phyloP scores from a whole-genome alignment of 2,329 filamentous ascomycete genomes.

The Clonostachys rosea region DNA sequence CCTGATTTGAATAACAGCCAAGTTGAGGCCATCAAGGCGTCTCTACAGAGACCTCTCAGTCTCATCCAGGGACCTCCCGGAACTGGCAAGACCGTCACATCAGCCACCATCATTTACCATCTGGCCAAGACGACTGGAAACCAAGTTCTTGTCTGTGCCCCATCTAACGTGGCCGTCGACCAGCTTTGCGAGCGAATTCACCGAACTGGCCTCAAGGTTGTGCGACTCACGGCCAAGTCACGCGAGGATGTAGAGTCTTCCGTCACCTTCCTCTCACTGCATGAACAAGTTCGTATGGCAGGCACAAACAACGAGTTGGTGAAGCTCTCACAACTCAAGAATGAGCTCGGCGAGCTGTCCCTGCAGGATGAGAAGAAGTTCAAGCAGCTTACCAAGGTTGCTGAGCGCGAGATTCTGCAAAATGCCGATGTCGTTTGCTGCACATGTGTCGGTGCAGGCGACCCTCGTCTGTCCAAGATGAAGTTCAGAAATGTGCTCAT shows the following conservation, averaged over 20 bases:
- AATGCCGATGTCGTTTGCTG: conserved; percentile 99
- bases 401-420: conserved; percentile 89
- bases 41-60: conserved; percentile 88
- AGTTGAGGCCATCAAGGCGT: conserved; percentile 92
- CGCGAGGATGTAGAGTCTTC: conserved; percentile 98
- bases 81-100: conserved; percentile 97
- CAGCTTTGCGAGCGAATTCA: conserved; percentile 97
- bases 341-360: conserved; percentile 83
- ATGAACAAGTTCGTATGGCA: conserved; percentile 96
- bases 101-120: conserved; percentile 97
- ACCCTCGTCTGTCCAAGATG: conserved; percentile 92
- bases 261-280: conserved; percentile 89
- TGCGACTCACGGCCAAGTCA: conserved; percentile 97
- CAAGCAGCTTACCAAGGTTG: conserved; percentile 89
- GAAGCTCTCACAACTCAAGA: conserved; percentile 91
- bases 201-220: conserved; percentile 89
- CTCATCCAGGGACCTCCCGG: conserved; percentile 96
- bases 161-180: conserved; percentile 97
- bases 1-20: conserved; percentile 95
- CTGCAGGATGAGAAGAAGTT: conserved; percentile 98
- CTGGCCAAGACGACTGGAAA: conserved; percentile 91
- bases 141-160: conserved; percentile 92
- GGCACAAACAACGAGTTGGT: conserved; percentile 91
- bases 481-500: conserved; percentile 98
- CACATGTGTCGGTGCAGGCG: conserved; percentile 94